Conservation (phyloP, 2,329 filamentous ascomycete genomes). For the Colletotrichum acutatum region DNA sequence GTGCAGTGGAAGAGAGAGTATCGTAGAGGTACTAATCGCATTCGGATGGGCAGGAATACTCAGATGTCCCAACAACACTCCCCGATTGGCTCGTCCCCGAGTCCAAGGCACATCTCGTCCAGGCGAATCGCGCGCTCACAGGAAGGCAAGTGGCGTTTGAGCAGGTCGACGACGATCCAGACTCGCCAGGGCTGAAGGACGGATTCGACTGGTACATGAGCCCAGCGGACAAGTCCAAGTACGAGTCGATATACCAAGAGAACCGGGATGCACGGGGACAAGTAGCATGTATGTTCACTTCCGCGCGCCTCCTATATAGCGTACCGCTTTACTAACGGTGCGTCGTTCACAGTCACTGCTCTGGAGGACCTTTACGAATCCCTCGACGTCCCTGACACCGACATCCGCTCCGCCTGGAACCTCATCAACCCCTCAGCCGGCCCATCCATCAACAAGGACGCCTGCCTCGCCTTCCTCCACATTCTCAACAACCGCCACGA, state of each 20-base stretch:
- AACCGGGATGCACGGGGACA: conserved; percentile 90
- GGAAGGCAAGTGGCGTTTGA: conserved; percentile 87
- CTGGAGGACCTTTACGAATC: conserved; percentile 88
- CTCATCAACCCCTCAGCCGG: conserved; percentile 91
- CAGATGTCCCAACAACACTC: conserved; percentile 84
- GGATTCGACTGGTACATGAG: conserved; percentile 99
- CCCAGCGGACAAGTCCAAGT: conserved; percentile 89
- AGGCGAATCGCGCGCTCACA: conserved; percentile 82
- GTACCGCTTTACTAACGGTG: conserved; percentile 17
- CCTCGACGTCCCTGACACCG: conserved; percentile 78
- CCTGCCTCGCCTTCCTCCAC: conserved; percentile 92
- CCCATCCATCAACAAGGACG: conserved; percentile 91
- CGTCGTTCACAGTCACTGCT: conserved; percentile 69
- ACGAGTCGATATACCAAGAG: conserved; percentile 96
- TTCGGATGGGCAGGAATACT: conserved; percentile 75
- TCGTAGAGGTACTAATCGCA: conserved; percentile 12
- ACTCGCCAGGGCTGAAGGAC: conserved; percentile 87
- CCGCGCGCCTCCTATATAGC: background rate
- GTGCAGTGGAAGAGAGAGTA: background rate
- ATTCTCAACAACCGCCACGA: conserved; percentile 97
- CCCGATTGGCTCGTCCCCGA: conserved; percentile 98
- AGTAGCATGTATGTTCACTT: conserved; percentile 71
- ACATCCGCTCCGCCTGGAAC: conserved; percentile 95
- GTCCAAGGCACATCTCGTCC: conserved; percentile 90
- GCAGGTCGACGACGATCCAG: conserved; percentile 83